These are phyloP conservation scores for Zizania latifolia DNA, from an alignment of 176 grass and related monocot genomes.

Conservation along the genomic window DNA sequence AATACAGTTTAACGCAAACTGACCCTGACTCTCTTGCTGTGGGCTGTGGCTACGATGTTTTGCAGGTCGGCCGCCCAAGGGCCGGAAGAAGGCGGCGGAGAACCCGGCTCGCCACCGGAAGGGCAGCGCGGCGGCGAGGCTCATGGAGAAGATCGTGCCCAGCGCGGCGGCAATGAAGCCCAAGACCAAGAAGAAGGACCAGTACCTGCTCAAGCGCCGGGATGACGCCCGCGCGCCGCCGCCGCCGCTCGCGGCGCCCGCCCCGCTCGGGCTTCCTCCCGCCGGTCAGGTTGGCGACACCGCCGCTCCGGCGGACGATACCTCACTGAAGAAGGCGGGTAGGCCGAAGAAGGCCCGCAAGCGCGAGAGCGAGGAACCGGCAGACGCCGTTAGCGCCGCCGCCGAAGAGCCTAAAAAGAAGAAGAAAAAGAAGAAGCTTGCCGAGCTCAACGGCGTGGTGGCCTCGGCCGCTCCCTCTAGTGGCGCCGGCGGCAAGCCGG, in stretches of 20 bases:
- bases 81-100: conserved; percentile 30
- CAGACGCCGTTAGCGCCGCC: not conserved
- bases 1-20: no score
- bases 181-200: conserved; percentile 63
- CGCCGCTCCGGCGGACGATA: not conserved
- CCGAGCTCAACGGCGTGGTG: not conserved
- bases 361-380: conserved; percentile 34
- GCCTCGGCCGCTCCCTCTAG: not conserved
- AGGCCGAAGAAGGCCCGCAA: conserved; percentile 57
- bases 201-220: conserved; percentile 91
- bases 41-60: not conserved
- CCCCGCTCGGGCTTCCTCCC: not conserved
- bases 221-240: conserved; percentile 33
- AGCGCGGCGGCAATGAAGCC: conserved; percentile 29
- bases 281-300: not conserved
- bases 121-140: conserved; percentile 31
- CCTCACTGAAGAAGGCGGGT: not conserved
- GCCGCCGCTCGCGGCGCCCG: not conserved
- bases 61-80: conserved; percentile 43
- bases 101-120: conserved; percentile 20
- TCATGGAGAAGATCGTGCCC: conserved; percentile 40
- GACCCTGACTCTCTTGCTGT: not conserved
- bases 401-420: conserved; percentile 44
- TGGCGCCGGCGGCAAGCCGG: not conserved
- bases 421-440: conserved; percentile 55